Conservation (phyloP, 371 early-diverging fungal genomes). For the Mucor irregularis region DNA sequence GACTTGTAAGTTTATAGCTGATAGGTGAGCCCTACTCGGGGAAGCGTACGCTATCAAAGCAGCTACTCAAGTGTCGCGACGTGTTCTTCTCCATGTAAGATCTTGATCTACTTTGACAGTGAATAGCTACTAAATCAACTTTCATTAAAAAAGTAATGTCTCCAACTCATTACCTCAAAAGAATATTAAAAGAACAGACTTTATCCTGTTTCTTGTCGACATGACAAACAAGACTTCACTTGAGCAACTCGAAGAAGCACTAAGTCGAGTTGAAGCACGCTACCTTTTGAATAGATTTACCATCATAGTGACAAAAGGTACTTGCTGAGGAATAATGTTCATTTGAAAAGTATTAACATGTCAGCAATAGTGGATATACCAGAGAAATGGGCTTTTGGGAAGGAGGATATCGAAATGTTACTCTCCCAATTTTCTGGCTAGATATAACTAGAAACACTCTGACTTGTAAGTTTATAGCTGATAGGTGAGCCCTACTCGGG, state of each 20-base stretch:
- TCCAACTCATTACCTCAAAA: slow-evolving; percentile 19
- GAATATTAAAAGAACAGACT: slow-evolving; percentile 21
- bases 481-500: slow-evolving; percentile 34
- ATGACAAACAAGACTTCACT: slow-evolving; percentile 29
- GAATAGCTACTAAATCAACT: no score
- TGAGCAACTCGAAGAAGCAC: slow-evolving; percentile 1
- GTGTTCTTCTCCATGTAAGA: slow-evolving; percentile 37
- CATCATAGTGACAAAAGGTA: slow-evolving; percentile 40
- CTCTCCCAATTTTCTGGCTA: not conserved
- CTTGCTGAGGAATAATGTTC: not conserved
- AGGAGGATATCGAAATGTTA: slow-evolving; percentile 6
- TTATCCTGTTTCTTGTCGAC: slow-evolving; percentile 32
- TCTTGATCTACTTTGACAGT: not conserved
- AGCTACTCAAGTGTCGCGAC: slow-evolving; percentile 22
- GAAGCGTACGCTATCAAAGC: slow-evolving; percentile 32
- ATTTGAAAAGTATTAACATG: not conserved
- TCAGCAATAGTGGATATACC: slow-evolving; percentile 22
- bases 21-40: slow-evolving; percentile 34
- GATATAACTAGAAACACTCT: not conserved
- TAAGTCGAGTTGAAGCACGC: slow-evolving; percentile 12
- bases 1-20: slow-evolving; percentile 15
- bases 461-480: slow-evolving; percentile 12
- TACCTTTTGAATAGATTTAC: slow-evolving; percentile 24
- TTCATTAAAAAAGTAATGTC: slow-evolving; percentile 14
- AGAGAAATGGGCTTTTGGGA: slow-evolving; percentile 14